Conservation (phyloP, 345 rosid genomes). For the Eutrema japonicum region DNA sequence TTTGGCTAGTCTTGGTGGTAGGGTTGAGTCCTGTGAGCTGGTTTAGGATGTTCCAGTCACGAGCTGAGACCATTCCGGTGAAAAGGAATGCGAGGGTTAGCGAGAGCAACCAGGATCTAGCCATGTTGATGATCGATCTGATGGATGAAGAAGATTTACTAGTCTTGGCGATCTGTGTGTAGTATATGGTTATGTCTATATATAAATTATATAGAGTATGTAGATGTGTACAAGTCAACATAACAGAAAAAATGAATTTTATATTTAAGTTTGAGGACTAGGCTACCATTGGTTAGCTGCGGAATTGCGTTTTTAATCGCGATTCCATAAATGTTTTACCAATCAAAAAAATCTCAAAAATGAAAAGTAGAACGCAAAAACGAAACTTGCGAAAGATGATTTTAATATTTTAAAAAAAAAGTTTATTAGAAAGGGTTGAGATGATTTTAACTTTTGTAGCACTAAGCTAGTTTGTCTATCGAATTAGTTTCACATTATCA, state of each 20-base stretch:
- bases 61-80: slow-evolving; percentile 47
- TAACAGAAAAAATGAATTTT: not conserved
- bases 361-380: too few relatives aligned
- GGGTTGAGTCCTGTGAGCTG: slow-evolving; percentile 40
- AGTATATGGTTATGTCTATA: slow-evolving; percentile 10
- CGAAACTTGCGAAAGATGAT: too few relatives aligned
- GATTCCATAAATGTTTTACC: too few relatives aligned
- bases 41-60: slow-evolving; percentile 72
- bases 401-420: too few relatives aligned
- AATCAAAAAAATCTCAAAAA: too few relatives aligned
- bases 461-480: slow-evolving; percentile 8
- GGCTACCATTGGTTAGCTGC: too few relatives aligned
- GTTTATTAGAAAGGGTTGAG: too few relatives aligned
- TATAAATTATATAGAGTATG: slow-evolving; percentile 19
- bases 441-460: not conserved
- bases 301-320: too few relatives aligned
- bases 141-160: not conserved
- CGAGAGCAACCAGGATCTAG: slow-evolving; percentile 36
- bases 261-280: too few relatives aligned
- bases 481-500: not conserved
- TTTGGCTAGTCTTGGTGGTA: slow-evolving; percentile 15
- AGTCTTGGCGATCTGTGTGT: slow-evolving; percentile 10
- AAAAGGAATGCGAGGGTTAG: slow-evolving; percentile 48
- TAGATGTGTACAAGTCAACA: slow-evolving; percentile 26
- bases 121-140: slow-evolving; percentile 46